Evolutionary conservation across 495 filamentous ascomycete species (phyloP), one percentile per base, ranked within the genome.

Genomic region (Neurospora sp.): DNA sequence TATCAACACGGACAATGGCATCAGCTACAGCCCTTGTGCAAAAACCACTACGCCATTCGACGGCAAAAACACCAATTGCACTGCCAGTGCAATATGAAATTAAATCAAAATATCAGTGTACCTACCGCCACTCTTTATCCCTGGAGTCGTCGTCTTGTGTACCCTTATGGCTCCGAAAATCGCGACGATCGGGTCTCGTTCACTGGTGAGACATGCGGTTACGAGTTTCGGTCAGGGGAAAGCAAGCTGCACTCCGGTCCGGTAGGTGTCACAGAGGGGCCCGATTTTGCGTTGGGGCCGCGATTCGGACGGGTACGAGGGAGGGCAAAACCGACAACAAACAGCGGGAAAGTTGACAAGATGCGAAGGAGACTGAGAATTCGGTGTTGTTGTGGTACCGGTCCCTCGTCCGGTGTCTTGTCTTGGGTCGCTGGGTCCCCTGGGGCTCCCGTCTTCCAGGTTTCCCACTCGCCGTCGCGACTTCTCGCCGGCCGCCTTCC

Each of bases 401-500:
- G 53, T 65, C 27, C 27, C 53, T 65, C 53, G 53, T 65, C 53
- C 27, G 53, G 53, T 65, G 27, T 65, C 53, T 35, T 61, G 53
- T 17, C 27, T 31, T 61, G 6, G 27, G 53, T 35, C 53, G 14
- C 45, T 53, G 20, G 20, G 20, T 27, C 9, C 45, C 45, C 9
- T 53, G 45, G 20, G 45, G 45, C n/a, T 53, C 45, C 45, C 45
- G 45, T 53, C 45, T 48, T 31, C 27, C 27, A 31, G 27, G 27
- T 31, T 48, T 48, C 22, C 53, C 44, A 48, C 8, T 48, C 44
- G 44, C 31, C 53, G 35, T 39, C 20, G 42, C 44, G 31, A 20
- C 22, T 72, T 72, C 42, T 41, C 37, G 59, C 70, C 38, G 69
- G 72, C 69, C 73, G 73, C 73, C 70, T 74, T 74, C 73, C 73